A percentile compares a stretch with the other conserved stretches of the same genome.
These are phyloP conservation scores for Puya raimondii DNA, from an alignment of 176 grass and related monocot genomes.

Conservation along the genomic window DNA sequence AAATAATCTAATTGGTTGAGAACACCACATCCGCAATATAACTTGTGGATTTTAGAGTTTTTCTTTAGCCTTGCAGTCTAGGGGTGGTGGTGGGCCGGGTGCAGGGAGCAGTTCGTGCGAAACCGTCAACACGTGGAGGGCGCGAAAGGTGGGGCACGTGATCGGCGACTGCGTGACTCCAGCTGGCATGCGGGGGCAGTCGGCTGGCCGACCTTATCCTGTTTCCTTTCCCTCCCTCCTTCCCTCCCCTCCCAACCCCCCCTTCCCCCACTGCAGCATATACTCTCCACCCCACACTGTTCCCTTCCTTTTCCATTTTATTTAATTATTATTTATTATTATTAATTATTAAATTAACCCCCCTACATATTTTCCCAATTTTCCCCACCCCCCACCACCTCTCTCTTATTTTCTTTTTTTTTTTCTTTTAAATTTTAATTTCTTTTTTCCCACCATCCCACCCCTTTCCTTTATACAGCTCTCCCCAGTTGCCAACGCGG, in stretches of 20 bases:
- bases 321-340: background rate
- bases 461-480: slow-evolving; percentile 14
- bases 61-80: too few species aligned
- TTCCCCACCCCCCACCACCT: too few species aligned
- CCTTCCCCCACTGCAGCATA: background rate
- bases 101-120: slow-evolving; percentile 2
- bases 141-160: slow-evolving; percentile 24
- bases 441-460: slow-evolving; percentile 8
- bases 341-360: too few species aligned
- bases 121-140: slow-evolving; percentile 22
- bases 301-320: background rate
- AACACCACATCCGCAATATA: too few species aligned
- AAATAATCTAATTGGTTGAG: too few species aligned
- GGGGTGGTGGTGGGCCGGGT: background rate
- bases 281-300: background rate
- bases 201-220: slow-evolving; percentile 2
- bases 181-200: slow-evolving; percentile 46
- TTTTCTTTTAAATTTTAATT: slow-evolving; percentile 3
- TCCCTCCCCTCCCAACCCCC: background rate
- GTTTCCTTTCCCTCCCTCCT: background rate
- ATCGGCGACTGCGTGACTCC: slow-evolving; percentile 44
- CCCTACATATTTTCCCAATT: too few species aligned
- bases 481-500: background rate
- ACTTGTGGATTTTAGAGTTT: too few species aligned
- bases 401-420: too few species aligned